These are phyloP conservation scores for Solanum chmielewskii DNA, from an alignment of 257 asterid genomes.

Conservation along the genomic window DNA sequence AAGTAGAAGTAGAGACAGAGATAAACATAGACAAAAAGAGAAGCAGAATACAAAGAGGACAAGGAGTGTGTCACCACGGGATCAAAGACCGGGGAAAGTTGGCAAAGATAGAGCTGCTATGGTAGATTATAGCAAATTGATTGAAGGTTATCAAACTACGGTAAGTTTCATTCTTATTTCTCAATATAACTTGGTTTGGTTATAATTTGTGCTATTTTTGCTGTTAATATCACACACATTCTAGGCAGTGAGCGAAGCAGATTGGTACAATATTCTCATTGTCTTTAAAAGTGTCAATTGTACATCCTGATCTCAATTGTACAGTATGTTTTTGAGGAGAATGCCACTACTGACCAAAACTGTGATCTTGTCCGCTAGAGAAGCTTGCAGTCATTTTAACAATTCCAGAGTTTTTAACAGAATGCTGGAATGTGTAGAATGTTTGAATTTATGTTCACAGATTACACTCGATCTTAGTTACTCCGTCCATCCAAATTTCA, in stretches of 20 bases:
- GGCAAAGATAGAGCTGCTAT: conserved; percentile 11
- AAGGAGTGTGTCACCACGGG: conserved; percentile 8
- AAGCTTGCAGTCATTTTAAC: background rate
- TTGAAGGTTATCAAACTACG: conserved; percentile 66
- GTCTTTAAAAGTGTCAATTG: background rate
- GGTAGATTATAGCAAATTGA: conserved; percentile 42
- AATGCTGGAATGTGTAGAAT: background rate
- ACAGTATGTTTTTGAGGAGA: background rate
- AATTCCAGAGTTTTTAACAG: background rate
- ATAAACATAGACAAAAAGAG: conserved; percentile 29
- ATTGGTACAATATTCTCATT: background rate
- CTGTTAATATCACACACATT: background rate
- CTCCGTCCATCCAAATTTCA: background rate
- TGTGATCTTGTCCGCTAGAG: background rate
- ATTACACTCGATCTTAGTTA: background rate
- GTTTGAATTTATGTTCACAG: background rate
- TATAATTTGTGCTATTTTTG: background rate
- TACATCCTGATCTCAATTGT: background rate
- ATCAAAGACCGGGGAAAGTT: background rate
- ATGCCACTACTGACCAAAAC: background rate
- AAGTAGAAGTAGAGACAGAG: conserved; percentile 29
- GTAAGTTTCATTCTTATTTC: conserved; percentile 20
- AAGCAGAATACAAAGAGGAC: conserved; percentile 20
- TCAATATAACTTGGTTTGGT: background rate
- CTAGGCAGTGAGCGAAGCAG: background rate